These are phyloP conservation scores for Glycyrrhiza uralensis DNA, from an alignment of 306 rosid genomes.

Conservation along the genomic window DNA sequence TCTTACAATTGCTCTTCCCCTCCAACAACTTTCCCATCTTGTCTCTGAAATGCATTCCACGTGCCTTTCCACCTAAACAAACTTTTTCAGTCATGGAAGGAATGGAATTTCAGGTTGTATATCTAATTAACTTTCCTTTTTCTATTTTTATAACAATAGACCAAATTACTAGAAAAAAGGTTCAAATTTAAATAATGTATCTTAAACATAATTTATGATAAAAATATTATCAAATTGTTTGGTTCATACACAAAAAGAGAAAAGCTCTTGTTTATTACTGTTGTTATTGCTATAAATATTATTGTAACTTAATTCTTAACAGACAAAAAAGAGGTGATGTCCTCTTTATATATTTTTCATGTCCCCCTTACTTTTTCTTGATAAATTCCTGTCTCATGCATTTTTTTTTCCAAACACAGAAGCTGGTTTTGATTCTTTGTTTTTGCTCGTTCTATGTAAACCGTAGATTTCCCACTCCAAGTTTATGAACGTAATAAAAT, in stretches of 20 bases:
- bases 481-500: background rate
- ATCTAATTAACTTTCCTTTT: background rate
- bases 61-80: conserved; percentile 52
- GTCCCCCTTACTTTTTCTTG: conserved; percentile 29
- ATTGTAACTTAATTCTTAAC: background rate
- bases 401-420: conserved; percentile 16
- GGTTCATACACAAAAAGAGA: background rate
- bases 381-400: conserved; percentile 13
- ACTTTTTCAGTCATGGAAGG: conserved; percentile 12
- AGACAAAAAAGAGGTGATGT: conserved; percentile 1
- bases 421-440: conserved; percentile 6
- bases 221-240: background rate
- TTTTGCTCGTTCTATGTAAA: background rate
- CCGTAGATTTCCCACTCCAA: conserved; percentile 27
- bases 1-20: conserved; percentile 27
- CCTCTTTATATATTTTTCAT: conserved; percentile 6
- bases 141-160: background rate
- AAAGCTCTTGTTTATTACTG: background rate
- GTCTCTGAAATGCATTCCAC: conserved; percentile 69
- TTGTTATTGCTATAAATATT: background rate
- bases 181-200: background rate
- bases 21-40: conserved; percentile 36
- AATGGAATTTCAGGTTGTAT: conserved; percentile 9
- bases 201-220: background rate
- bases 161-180: background rate